Evolutionary conservation across 306 rosid genomes (phyloP).

Genomic region (Rosa lucieae): DNA sequence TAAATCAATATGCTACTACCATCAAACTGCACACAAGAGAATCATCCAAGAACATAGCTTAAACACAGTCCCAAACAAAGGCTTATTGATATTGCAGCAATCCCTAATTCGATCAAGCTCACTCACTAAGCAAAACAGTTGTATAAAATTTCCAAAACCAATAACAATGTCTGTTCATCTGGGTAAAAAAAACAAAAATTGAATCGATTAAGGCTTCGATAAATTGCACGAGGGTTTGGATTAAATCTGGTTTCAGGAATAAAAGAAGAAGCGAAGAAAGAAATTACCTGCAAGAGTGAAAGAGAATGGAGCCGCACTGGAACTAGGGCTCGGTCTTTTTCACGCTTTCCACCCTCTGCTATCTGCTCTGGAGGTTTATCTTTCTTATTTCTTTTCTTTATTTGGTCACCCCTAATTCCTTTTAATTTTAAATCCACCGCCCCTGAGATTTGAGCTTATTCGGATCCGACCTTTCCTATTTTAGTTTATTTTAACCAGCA

Average conservation of each 20-base stretch:
- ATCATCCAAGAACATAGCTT: not conserved
- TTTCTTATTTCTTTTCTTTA: not conserved
- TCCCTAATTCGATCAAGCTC: not conserved
- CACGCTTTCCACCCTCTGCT: too few relatives aligned
- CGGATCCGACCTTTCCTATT: not conserved
- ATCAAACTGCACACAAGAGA: not conserved
- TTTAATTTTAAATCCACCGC: not conserved
- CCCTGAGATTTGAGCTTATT: not conserved
- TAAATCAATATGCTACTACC: not conserved
- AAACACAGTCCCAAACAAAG: not conserved
- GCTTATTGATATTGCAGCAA: too few relatives aligned
- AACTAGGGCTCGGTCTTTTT: not conserved
- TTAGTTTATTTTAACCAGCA: not conserved
- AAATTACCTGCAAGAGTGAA: constrained; percentile 13
- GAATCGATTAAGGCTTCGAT: not conserved
- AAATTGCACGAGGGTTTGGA: not conserved
- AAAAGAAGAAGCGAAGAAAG: not conserved
- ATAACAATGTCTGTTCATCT: not conserved
- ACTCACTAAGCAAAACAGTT: not conserved
- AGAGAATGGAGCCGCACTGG: not conserved
- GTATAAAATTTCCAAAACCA: not conserved
- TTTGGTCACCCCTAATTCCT: not conserved
- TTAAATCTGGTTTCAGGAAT: too few relatives aligned
- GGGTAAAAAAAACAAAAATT: not conserved
- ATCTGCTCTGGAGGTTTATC: not conserved